Conservation (phyloP, 345 rosid genomes). For the Triadica sebifera region DNA sequence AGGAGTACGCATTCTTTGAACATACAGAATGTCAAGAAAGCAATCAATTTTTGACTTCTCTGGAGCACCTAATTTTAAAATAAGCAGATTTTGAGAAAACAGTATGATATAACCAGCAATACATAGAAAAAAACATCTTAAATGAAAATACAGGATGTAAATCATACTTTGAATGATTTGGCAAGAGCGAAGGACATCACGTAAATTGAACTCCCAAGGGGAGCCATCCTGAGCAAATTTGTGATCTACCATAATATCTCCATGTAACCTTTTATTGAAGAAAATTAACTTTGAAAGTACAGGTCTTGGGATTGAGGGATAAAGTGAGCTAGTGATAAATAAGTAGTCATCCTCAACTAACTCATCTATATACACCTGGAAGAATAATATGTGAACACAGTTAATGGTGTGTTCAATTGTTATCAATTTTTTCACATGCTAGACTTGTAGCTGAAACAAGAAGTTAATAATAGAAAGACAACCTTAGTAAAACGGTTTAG, state of each 20-base stretch:
- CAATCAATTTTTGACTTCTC: constrained; percentile 37
- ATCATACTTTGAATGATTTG: constrained; percentile 67
- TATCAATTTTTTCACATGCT: background rate
- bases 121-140: background rate
- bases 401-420: background rate
- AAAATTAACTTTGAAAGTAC: constrained; percentile 67
- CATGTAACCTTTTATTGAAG: constrained; percentile 73
- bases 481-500: constrained; percentile 95
- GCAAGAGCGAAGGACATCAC: constrained; percentile 89
- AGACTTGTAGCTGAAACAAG: background rate
- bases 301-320: constrained; percentile 63
- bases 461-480: constrained; percentile 10
- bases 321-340: constrained; percentile 70
- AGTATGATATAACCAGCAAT: background rate
- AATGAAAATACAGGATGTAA: constrained; percentile 3
- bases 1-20: constrained; percentile 93
- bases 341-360: constrained; percentile 81
- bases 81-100: background rate
- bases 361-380: constrained; percentile 89
- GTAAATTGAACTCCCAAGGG: constrained; percentile 98
- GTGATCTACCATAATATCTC: constrained; percentile 65
- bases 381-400: constrained; percentile 20
- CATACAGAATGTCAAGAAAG: constrained; percentile 75
- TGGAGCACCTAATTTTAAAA: constrained; percentile 44
- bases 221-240: constrained; percentile 89